Conservation (phyloP, 2,329 filamentous ascomycete genomes). For the Cercospora beticola region DNA sequence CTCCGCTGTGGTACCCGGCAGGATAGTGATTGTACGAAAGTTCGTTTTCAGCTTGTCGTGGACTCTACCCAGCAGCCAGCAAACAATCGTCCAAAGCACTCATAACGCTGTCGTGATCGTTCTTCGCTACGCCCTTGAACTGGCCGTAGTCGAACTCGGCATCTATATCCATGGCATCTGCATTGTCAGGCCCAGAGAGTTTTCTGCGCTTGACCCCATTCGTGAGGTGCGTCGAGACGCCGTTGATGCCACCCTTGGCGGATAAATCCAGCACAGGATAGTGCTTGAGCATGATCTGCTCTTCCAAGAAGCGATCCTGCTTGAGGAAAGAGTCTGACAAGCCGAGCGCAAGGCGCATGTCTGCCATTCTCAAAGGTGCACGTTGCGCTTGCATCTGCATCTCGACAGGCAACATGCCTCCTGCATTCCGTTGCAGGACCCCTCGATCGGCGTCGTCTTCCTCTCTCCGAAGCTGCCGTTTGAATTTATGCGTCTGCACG, state of each 20-base stretch:
- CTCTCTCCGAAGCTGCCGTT: slow-evolving; percentile 70
- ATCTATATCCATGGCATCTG: slow-evolving; percentile 41
- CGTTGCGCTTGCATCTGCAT: slow-evolving; percentile 72
- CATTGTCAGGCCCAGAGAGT: slow-evolving; percentile 29
- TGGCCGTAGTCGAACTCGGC: slow-evolving; percentile 33
- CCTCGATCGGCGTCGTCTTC: slow-evolving; percentile 72
- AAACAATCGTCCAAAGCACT: slow-evolving; percentile 43
- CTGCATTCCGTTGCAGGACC: slow-evolving; percentile 70
- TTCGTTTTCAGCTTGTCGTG: slow-evolving; percentile 10
- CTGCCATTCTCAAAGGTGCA: slow-evolving; percentile 71
- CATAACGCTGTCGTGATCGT: slow-evolving; percentile 35
- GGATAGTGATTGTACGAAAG: slow-evolving; percentile 5
- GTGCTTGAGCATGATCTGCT: slow-evolving; percentile 57
- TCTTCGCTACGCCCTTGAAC: slow-evolving; percentile 41
- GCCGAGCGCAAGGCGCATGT: slow-evolving; percentile 72
- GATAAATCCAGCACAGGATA: slow-evolving; percentile 26
- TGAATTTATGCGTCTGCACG: slow-evolving; percentile 77
- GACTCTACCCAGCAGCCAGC: slow-evolving; percentile 31
- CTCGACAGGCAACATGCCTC: slow-evolving; percentile 77
- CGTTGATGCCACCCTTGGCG: background rate
- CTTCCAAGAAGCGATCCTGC: slow-evolving; percentile 73
- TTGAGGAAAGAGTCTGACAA: slow-evolving; percentile 74
- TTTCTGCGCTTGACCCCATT: slow-evolving; percentile 27
- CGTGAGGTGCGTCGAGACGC: slow-evolving; percentile 7
- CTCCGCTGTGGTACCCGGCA: background rate